phyloP scores from a whole-genome alignment of 2,329 filamentous ascomycete species.

The Byssoonygena ceratinophila region DNA sequence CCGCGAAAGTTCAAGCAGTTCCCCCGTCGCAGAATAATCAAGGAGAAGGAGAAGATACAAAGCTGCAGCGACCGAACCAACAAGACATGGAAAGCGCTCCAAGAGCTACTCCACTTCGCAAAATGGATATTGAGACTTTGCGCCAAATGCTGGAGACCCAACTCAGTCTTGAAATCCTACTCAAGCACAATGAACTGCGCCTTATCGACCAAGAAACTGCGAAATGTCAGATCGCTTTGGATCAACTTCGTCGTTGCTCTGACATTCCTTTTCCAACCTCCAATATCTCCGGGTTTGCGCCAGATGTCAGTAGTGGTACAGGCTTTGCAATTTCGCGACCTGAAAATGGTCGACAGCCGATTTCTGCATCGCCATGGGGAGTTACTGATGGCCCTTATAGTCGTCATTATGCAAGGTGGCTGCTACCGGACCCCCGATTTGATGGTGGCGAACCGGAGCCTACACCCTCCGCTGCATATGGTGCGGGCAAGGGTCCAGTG shows the following conservation, averaged over 20 bases:
- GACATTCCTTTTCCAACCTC: slow-evolving; percentile 79
- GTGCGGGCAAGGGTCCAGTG: slow-evolving; percentile 36
- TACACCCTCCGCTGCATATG: slow-evolving; percentile 14
- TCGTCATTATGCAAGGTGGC: slow-evolving; percentile 90
- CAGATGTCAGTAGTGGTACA: slow-evolving; percentile 61
- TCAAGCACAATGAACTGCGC: slow-evolving; percentile 89
- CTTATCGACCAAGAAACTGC: slow-evolving; percentile 92
- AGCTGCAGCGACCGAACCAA: background rate
- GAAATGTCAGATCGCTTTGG: slow-evolving; percentile 85
- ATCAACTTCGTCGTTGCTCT: slow-evolving; percentile 85
- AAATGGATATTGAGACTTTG: slow-evolving; percentile 39
- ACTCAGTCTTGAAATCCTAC: slow-evolving; percentile 78
- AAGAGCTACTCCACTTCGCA: background rate
- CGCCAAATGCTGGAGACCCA: slow-evolving; percentile 71
- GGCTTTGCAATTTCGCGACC: slow-evolving; percentile 57
- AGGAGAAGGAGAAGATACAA: background rate
- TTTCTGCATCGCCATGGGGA: slow-evolving; percentile 78
- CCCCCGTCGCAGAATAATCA: background rate
- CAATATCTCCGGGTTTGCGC: slow-evolving; percentile 47
- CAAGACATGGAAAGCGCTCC: background rate
- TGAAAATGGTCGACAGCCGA: slow-evolving; percentile 55
- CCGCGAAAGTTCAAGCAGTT: background rate
- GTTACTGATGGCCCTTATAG: slow-evolving; percentile 87
- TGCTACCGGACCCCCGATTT: slow-evolving; percentile 78
- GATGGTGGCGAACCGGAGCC: slow-evolving; percentile 49